These are phyloP conservation scores for Smallanthus sonchifolius DNA, from an alignment of 129 eudicot species.

Conservation along the genomic window DNA sequence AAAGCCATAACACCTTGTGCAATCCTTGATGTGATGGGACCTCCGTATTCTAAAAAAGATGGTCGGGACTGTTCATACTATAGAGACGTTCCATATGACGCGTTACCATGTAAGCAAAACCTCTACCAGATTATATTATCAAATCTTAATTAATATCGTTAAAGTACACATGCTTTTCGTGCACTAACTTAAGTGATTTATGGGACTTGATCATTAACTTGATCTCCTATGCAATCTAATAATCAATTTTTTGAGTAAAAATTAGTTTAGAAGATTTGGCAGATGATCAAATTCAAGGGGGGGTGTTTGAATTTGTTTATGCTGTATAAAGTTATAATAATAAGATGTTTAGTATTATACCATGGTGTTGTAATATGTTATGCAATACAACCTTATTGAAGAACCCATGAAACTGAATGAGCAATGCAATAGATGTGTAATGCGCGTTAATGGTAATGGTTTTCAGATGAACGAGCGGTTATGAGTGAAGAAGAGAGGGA, in stretches of 20 bases:
- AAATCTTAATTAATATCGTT: background rate
- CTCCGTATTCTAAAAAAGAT: slow-evolving; percentile 76
- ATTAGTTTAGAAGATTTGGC: too few species aligned
- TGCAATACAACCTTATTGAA: too few species aligned
- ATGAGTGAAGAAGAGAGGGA: slow-evolving; percentile 30
- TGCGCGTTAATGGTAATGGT: background rate
- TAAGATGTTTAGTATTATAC: too few species aligned
- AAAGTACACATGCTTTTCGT: background rate
- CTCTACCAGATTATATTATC: background rate
- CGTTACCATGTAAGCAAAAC: slow-evolving; percentile 46
- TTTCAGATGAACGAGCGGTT: slow-evolving; percentile 25
- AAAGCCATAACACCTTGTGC: slow-evolving; percentile 86
- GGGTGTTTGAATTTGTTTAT: too few species aligned
- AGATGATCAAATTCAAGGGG: too few species aligned
- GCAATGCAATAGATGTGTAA: background rate
- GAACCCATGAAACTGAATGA: background rate
- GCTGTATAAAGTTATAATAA: too few species aligned
- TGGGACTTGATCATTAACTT: too few species aligned
- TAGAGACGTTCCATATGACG: slow-evolving; percentile 38
- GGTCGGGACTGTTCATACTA: slow-evolving; percentile 80
- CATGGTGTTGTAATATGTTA: too few species aligned
- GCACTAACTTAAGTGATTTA: too few species aligned
- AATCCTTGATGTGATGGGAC: slow-evolving; percentile 88
- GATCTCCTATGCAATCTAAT: too few species aligned
- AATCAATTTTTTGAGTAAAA: too few species aligned